Evolutionary conservation across 805 yeast species (phyloP).

Genomic region (Wickerhamiella qilinensis): DNA sequence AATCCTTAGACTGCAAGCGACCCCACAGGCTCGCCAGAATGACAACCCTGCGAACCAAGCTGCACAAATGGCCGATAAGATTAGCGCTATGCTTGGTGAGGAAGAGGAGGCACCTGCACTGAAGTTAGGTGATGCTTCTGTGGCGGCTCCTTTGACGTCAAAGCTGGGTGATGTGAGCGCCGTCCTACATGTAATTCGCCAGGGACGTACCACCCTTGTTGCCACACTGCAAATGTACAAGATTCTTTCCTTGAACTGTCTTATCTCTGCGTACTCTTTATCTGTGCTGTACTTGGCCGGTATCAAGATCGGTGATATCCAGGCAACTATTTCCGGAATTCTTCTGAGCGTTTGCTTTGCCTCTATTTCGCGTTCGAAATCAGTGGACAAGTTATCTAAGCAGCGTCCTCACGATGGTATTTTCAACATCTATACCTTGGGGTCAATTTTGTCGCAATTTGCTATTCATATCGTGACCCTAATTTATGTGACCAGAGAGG

Average conservation of each 20-base stretch:
- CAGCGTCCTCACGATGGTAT: slow-evolving; percentile 97
- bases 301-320: slow-evolving; percentile 95
- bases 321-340: slow-evolving; percentile 92
- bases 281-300: slow-evolving; percentile 93
- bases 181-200: slow-evolving; percentile 85
- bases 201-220: slow-evolving; percentile 95
- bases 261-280: slow-evolving; percentile 89
- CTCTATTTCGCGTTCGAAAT: slow-evolving; percentile 86
- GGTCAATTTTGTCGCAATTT: slow-evolving; percentile 91
- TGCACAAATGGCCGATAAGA: slow-evolving; percentile 42
- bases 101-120: slow-evolving; percentile 81
- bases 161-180: slow-evolving; percentile 83
- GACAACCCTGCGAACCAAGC: slow-evolving; percentile 20
- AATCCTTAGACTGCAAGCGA: slow-evolving; percentile 27
- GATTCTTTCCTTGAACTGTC: slow-evolving; percentile 88
- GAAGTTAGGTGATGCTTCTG: slow-evolving; percentile 96
- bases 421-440: slow-evolving; percentile 91
- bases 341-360: slow-evolving; percentile 86
- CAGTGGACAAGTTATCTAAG: slow-evolving; percentile 73
- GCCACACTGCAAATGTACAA: slow-evolving; percentile 98
- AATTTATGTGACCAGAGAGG: slow-evolving; percentile 68
- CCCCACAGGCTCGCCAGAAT: slow-evolving; percentile 20
- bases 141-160: slow-evolving; percentile 97
- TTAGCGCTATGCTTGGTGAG: slow-evolving; percentile 35
- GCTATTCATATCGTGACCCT: slow-evolving; percentile 77